Evolutionary conservation across 2,329 filamentous ascomycete species (phyloP).

Genomic region (Aspergillus intermedius): DNA sequence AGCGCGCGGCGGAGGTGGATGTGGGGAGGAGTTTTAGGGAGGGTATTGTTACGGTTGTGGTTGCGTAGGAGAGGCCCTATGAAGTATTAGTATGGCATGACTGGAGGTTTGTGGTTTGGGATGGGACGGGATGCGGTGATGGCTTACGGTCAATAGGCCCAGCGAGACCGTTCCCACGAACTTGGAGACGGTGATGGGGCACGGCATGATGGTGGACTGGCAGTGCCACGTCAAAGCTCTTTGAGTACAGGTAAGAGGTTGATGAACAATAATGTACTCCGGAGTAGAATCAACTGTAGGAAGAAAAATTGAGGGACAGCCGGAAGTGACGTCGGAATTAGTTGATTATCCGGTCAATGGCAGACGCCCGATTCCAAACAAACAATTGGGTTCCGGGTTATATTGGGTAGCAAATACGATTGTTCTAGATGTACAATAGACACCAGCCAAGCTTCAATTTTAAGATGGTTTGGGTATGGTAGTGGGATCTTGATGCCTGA

Average conservation of each 20-base stretch:
- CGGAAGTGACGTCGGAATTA: conserved; percentile 2
- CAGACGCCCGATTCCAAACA: background rate
- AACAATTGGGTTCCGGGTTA: background rate
- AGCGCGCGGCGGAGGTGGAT: conserved; percentile 61
- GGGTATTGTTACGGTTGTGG: conserved; percentile 71
- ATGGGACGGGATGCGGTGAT: too few species aligned
- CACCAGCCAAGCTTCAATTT: background rate
- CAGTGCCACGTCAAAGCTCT: background rate
- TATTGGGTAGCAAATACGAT: background rate
- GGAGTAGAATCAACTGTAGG: background rate
- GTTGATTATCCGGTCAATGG: background rate
- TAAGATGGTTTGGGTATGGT: background rate
- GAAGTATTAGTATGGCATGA: background rate
- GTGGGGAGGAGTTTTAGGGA: conserved; percentile 74
- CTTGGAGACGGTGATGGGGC: conserved; percentile 71
- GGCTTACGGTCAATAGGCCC: conserved; percentile 71
- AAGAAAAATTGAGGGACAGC: background rate
- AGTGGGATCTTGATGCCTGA: background rate
- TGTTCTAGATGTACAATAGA: background rate
- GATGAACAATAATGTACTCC: too few species aligned
- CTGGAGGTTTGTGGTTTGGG: background rate
- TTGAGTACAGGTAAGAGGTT: too few species aligned
- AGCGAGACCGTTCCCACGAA: conserved; percentile 88
- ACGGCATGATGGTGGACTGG: conserved; percentile 49
- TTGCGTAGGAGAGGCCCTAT: conserved; percentile 82